Base-by-base conservation (phyloP, 148 eudicot genomes). In the Fagopyrum homotropicum region DNA sequence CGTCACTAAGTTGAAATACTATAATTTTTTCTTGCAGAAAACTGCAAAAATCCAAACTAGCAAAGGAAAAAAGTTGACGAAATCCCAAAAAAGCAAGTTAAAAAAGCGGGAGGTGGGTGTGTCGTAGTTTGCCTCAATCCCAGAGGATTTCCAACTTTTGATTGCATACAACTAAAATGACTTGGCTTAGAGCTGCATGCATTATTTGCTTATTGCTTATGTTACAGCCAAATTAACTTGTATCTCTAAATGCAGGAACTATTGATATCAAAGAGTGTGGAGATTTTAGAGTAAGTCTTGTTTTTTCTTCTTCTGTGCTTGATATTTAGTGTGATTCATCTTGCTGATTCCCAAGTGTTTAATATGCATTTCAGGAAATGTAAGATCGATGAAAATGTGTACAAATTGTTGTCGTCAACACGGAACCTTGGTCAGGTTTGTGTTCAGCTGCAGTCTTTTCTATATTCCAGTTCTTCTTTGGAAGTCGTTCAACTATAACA, bases 11-110 rank as follows among this genome's bases (percentile, higher is more conserved):
- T 22, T 22, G 26, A 22, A 22, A 22, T 22, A 22, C 26, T 22
- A 22, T 22, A 22, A 22, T 22, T 47, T 75, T 17, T 50, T n/a
- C 14, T 15, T 77, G 26, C 69, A 82, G 85, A 81, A 49, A 48
- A 61, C 75, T 54, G 54, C 46, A 48, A 79, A 76, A 76, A 77
- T 73, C 9, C 76, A 71, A 76, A 76, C 74, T 15, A 74, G 75
- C 35, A 72, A 72, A 15, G 77, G 72, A 4, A 80, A 77, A 78
- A 83, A 82, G 68, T 78, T 89, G 80, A 88, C 86, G 75, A 88
- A 87, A 79, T 89, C 93, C 68, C 91, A 90, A 81, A 86, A 86
- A 80, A 87, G 87, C 77, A 91, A 89, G 86, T 75, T 88, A 76
- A 89, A 83, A 82, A 90, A 88, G 83, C 72, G 91, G 52, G 93